Conservation (phyloP, 768 basidiomycete genomes). For the Coprinopsis strossmayeri region DNA sequence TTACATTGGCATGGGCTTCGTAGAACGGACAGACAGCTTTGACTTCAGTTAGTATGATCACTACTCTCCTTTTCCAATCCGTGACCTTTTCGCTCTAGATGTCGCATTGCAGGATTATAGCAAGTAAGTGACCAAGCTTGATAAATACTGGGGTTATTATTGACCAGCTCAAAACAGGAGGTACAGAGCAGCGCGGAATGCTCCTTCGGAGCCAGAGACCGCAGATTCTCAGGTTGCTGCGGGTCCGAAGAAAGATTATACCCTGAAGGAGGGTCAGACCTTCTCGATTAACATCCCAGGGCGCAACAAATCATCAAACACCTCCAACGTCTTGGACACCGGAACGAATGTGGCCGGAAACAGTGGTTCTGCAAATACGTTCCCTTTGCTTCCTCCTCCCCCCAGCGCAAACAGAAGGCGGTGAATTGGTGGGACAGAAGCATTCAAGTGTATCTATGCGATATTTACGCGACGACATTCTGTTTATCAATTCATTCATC, state of each 20-base stretch:
- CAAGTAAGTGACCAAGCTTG: constrained; percentile 40
- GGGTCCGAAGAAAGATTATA: constrained; percentile 92
- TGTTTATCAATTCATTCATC: too few species aligned
- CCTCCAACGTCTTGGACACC: constrained; percentile 31
- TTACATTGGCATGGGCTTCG: constrained; percentile 91
- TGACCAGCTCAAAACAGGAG: constrained; percentile 34
- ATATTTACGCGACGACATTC: too few species aligned
- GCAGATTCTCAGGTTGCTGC: constrained; percentile 40
- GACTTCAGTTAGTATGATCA: constrained; percentile 77
- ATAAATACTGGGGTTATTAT: neutral
- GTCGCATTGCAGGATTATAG: constrained; percentile 83
- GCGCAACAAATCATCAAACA: constrained; percentile 37
- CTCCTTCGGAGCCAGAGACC: constrained; percentile 31
- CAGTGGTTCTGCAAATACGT: constrained; percentile 26
- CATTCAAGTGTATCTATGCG: too few species aligned
- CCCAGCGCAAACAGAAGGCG: constrained; percentile 56
- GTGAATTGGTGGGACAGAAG: too few species aligned
- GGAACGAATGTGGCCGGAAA: constrained; percentile 11
- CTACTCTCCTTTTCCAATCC: too few species aligned
- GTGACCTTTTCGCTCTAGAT: constrained; percentile 49
- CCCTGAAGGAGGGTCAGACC: constrained; percentile 90
- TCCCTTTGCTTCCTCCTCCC: constrained; percentile 82
- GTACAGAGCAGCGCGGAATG: constrained; percentile 56
- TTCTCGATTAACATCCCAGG: constrained; percentile 90
- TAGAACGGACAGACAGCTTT: constrained; percentile 82